Evolutionary conservation across 1,284 basidiomycete species (phyloP).

Genomic region (Athelia sp.): DNA sequence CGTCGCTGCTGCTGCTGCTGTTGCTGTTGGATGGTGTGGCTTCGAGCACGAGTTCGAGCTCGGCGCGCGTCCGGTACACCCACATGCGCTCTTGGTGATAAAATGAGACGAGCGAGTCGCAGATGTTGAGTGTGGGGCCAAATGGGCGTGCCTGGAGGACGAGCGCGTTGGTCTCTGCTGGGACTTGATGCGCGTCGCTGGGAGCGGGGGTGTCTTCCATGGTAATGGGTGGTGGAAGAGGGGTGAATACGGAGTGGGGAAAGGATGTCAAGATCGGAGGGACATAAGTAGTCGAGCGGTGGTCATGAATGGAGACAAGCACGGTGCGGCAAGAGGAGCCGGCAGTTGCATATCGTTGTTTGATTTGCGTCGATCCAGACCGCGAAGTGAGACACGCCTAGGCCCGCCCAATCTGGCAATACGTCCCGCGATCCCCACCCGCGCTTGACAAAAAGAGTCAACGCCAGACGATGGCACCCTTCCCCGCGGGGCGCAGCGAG

Average conservation of each 20-base stretch:
- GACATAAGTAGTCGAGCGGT: not conserved
- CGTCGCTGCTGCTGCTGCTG: slow-evolving; percentile 21
- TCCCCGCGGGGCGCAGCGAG: too few species aligned
- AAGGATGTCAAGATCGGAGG: slow-evolving; percentile 11
- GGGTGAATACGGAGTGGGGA: too few species aligned
- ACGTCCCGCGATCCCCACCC: too few species aligned
- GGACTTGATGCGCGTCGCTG: slow-evolving; percentile 22
- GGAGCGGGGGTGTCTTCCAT: slow-evolving; percentile 17
- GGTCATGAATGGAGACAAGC: too few species aligned
- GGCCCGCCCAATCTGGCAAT: too few species aligned
- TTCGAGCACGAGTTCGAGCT: slow-evolving; percentile 34
- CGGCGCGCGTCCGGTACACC: slow-evolving; percentile 51
- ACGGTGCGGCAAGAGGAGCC: too few species aligned
- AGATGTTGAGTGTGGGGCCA: slow-evolving; percentile 44
- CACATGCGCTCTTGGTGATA: slow-evolving; percentile 67
- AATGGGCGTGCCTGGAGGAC: not conserved
- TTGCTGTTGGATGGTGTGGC: slow-evolving; percentile 25
- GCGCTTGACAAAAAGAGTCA: too few species aligned
- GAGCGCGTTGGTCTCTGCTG: slow-evolving; percentile 8
- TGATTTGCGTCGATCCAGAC: too few species aligned
- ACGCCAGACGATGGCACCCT: too few species aligned
- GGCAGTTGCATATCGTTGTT: too few species aligned
- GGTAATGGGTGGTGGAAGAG: not conserved
- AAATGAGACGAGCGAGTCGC: slow-evolving; percentile 58
- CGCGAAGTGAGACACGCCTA: too few species aligned